These are phyloP conservation scores for Candolleomyces efflorescens DNA, from an alignment of 768 basidiomycete species.

Conservation along the genomic window DNA sequence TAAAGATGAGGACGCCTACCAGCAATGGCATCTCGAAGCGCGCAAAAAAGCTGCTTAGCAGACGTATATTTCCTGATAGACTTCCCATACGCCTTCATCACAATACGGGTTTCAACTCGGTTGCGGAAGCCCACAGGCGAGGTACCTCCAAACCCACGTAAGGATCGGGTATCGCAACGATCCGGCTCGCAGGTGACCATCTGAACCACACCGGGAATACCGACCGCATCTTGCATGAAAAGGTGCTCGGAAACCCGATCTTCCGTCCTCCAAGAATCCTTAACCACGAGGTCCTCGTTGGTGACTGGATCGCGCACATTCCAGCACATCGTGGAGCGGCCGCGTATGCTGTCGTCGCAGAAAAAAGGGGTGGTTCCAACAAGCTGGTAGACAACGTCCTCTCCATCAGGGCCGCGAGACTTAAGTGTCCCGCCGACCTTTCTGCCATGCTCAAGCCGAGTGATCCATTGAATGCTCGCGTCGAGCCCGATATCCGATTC, in stretches of 20 bases:
- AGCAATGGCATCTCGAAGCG: not conserved
- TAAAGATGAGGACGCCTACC: not conserved
- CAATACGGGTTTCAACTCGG: conserved; percentile 11
- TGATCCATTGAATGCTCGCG: not conserved
- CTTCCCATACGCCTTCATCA: conserved; percentile 11
- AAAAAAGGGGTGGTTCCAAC: not conserved
- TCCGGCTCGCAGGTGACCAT: not conserved
- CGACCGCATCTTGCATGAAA: not conserved
- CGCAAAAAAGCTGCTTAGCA: not conserved
- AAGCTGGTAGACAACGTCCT: not conserved
- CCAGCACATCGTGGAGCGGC: not conserved
- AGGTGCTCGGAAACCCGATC: not conserved
- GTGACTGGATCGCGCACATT: not conserved
- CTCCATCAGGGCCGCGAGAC: not conserved
- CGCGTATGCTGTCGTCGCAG: not conserved
- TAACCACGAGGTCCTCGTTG: not conserved
- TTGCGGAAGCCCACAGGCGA: not conserved
- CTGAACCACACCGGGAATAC: not conserved
- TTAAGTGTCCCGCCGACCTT: not conserved
- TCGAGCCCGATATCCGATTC: not conserved
- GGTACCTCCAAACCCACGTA: no score
- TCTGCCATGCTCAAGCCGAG: not conserved
- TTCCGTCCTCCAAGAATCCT: not conserved
- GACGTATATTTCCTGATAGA: conserved; percentile 11
- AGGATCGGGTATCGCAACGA: not conserved